Percentiles rank a stretch among this genome's conserved stretches.
These are phyloP conservation scores for Cutaneotrichosporon sp. DNA, from an alignment of 1,284 basidiomycete species.

Conservation along the genomic window DNA sequence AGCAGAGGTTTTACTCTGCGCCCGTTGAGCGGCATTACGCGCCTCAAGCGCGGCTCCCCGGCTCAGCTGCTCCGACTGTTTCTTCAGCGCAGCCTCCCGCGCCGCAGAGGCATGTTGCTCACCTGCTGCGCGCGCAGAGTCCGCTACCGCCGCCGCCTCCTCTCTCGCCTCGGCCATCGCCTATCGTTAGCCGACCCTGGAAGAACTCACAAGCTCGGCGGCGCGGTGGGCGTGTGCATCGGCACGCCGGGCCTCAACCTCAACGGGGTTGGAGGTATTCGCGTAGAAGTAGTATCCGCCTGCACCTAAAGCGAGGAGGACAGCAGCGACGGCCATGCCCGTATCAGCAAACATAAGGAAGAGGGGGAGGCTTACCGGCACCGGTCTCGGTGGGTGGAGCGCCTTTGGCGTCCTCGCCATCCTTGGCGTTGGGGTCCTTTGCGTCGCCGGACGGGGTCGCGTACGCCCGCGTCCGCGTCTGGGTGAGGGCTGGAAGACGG, in stretches of 20 bases:
- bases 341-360: background rate
- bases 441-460: background rate
- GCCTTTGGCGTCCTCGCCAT: too few species aligned
- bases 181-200: background rate
- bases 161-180: too few species aligned
- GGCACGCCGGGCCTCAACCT: background rate
- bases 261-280: background rate
- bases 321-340: background rate
- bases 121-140: too few species aligned
- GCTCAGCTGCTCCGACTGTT: too few species aligned
- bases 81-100: too few species aligned
- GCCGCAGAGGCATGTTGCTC: too few species aligned
- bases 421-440: too few species aligned
- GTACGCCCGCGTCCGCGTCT: background rate
- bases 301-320: background rate
- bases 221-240: background rate
- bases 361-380: background rate
- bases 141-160: too few species aligned
- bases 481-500: background rate
- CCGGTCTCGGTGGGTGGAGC: background rate
- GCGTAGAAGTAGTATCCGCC: background rate
- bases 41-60: too few species aligned
- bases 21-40: too few species aligned
- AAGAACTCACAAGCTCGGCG: background rate
- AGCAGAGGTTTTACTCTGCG: too few species aligned